Evolutionary conservation across 2,329 filamentous ascomycete species (phyloP).

Genomic region (Alternaria hordeiaustralica): DNA sequence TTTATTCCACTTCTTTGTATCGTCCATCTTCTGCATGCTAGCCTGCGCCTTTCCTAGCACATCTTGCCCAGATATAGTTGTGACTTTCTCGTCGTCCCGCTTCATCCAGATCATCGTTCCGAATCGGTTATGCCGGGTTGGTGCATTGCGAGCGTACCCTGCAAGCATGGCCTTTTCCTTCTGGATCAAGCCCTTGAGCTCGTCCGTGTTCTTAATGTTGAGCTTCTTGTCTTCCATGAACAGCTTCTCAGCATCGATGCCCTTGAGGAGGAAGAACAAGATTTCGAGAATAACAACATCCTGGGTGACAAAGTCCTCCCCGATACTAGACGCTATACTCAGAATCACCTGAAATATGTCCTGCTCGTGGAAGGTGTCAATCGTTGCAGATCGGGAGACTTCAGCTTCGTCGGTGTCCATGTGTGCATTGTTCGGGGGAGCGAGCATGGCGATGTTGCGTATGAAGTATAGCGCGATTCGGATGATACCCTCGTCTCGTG

Average conservation of each 20-base stretch:
- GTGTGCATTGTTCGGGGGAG: slow-evolving; percentile 72
- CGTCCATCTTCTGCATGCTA: slow-evolving; percentile 87
- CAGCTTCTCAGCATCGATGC: slow-evolving; percentile 80
- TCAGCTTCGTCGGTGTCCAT: slow-evolving; percentile 90
- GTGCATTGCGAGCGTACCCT: slow-evolving; percentile 76
- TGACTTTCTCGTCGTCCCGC: slow-evolving; percentile 81
- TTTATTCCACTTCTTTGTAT: slow-evolving; percentile 86
- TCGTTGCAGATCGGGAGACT: slow-evolving; percentile 83
- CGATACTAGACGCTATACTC: slow-evolving; percentile 89
- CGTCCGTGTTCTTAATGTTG: slow-evolving; percentile 71
- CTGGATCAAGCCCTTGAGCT: slow-evolving; percentile 75
- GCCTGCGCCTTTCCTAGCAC: slow-evolving; percentile 75
- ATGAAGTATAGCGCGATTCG: slow-evolving; percentile 88
- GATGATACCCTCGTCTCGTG: slow-evolving; percentile 89
- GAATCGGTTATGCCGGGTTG: slow-evolving; percentile 90
- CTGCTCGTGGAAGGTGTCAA: slow-evolving; percentile 88
- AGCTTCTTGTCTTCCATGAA: slow-evolving; percentile 83
- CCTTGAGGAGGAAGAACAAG: slow-evolving; percentile 90
- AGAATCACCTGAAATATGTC: slow-evolving; percentile 87
- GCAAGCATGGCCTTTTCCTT: slow-evolving; percentile 86
- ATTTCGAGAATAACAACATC: slow-evolving; percentile 91
- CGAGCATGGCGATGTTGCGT: slow-evolving; percentile 86
- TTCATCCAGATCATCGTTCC: slow-evolving; percentile 98
- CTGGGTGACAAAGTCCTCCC: slow-evolving; percentile 88
- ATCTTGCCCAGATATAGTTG: slow-evolving; percentile 87